These are phyloP conservation scores for Sporobolomyces phaffii DNA, from an alignment of 768 basidiomycete species.

Conservation along the genomic window DNA sequence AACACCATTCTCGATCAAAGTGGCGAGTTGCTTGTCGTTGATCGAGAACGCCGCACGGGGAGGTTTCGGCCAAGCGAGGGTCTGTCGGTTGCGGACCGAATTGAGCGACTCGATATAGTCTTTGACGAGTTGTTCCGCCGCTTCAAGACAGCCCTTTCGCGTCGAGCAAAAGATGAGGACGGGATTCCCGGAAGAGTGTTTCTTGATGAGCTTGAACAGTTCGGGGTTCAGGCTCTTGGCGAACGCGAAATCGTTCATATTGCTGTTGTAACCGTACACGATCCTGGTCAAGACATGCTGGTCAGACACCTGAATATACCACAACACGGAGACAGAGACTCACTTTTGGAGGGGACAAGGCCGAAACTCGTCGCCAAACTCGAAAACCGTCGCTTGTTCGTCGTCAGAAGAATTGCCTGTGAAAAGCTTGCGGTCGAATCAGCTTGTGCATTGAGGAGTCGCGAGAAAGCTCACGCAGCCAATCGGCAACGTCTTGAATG, in stretches of 20 bases:
- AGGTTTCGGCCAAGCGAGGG: constrained; percentile 61
- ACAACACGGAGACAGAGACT: constrained; percentile 52
- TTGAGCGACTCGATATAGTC: constrained; percentile 54
- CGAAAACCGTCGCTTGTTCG: constrained; percentile 60
- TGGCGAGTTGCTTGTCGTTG: constrained; percentile 60
- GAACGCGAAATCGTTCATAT: constrained; percentile 73
- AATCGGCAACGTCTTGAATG: constrained; percentile 76
- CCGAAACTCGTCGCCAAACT: constrained; percentile 91
- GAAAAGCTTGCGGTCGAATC: constrained; percentile 35
- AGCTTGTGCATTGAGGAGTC: constrained; percentile 18
- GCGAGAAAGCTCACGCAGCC: constrained; percentile 57
- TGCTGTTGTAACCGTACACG: constrained; percentile 63
- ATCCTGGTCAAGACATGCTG: constrained; percentile 27
- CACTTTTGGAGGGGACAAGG: constrained; percentile 57
- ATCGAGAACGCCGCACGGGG: constrained; percentile 51
- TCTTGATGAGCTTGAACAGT: constrained; percentile 64
- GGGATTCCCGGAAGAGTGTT: constrained; percentile 71
- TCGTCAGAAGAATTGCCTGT: constrained; percentile 34
- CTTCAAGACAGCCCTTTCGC: constrained; percentile 54
- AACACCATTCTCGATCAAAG: constrained; percentile 65
- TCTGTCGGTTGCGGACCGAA: constrained; percentile 41
- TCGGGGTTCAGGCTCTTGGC: constrained; percentile 63
- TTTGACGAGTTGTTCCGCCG: constrained; percentile 71
- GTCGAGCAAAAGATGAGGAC: constrained; percentile 84
- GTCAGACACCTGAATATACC: not conserved